These are phyloP conservation scores for Fusarium torulosum DNA, from an alignment of 2,329 filamentous ascomycete species.

Conservation along the genomic window DNA sequence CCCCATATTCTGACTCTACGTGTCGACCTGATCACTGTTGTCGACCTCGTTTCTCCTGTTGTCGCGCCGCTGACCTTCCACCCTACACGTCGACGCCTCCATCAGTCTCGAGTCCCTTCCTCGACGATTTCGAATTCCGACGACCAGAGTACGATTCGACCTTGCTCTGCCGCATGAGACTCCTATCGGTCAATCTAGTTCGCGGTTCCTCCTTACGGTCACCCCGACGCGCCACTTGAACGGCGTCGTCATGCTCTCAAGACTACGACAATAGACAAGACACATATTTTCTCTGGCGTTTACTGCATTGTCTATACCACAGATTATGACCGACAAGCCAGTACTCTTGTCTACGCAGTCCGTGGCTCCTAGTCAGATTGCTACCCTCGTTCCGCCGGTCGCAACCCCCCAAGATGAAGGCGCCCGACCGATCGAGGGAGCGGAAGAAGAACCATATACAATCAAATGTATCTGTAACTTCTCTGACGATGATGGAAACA, in stretches of 20 bases:
- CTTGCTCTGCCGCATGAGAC: slow-evolving; percentile 43
- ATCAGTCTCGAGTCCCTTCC: slow-evolving; percentile 32
- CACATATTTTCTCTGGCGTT: slow-evolving; percentile 55
- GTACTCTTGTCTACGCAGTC: slow-evolving; percentile 66
- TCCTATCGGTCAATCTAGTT: slow-evolving; percentile 30
- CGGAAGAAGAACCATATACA: slow-evolving; percentile 85
- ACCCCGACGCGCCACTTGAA: slow-evolving; percentile 57
- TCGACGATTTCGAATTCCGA: slow-evolving; percentile 37
- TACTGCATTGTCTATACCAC: slow-evolving; percentile 55
- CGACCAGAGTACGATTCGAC: slow-evolving; percentile 9
- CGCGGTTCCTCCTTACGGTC: slow-evolving; percentile 40
- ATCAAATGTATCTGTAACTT: slow-evolving; percentile 99
- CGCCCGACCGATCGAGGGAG: slow-evolving; percentile 63
- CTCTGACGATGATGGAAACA: slow-evolving; percentile 95
- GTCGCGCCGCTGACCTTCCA: slow-evolving; percentile 36
- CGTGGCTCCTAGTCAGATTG: slow-evolving; percentile 67
- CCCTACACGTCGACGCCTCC: slow-evolving; percentile 33
- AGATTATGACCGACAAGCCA: slow-evolving; percentile 74
- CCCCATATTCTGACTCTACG: slow-evolving; percentile 30
- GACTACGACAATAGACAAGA: slow-evolving; percentile 64
- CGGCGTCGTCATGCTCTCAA: slow-evolving; percentile 71
- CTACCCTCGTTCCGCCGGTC: slow-evolving; percentile 53
- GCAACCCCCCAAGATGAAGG: slow-evolving; percentile 56
- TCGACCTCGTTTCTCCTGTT: slow-evolving; percentile 25
- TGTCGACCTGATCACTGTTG: slow-evolving; percentile 14